These are phyloP conservation scores for Talaromyces piceae DNA, from an alignment of 2,329 filamentous ascomycete species.

Conservation along the genomic window DNA sequence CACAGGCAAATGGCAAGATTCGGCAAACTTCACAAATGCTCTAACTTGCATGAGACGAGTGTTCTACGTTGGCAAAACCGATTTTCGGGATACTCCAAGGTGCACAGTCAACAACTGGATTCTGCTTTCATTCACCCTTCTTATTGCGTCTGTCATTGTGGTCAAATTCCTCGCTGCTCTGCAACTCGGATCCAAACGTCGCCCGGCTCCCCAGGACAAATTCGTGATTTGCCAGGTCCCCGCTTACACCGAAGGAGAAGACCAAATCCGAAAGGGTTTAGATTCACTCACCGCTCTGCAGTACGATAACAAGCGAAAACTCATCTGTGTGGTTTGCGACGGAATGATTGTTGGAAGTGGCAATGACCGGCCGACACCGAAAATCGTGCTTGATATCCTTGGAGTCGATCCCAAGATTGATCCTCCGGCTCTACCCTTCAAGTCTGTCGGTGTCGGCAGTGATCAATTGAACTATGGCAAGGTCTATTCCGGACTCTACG, in stretches of 20 bases:
- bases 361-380: constrained; percentile 93
- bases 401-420: constrained; percentile 96
- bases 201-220: constrained; percentile 87
- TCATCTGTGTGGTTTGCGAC: constrained; percentile 93
- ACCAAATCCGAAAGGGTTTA: constrained; percentile 82
- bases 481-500: constrained; percentile 95
- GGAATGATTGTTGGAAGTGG: constrained; percentile 94
- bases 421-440: constrained; percentile 87
- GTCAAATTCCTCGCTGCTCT: constrained; percentile 89
- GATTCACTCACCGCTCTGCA: constrained; percentile 90
- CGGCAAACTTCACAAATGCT: constrained; percentile 53
- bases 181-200: constrained; percentile 85
- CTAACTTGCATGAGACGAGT: constrained; percentile 73
- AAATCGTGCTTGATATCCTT: constrained; percentile 94
- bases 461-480: constrained; percentile 98
- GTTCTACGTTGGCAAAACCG: constrained; percentile 74
- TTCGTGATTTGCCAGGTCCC: constrained; percentile 98
- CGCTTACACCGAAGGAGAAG: constrained; percentile 96
- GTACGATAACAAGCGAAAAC: constrained; percentile 97
- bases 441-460: constrained; percentile 78
- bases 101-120: constrained; percentile 91
- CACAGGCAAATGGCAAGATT: constrained; percentile 54
- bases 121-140: constrained; percentile 74
- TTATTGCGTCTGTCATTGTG: constrained; percentile 71
- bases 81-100: constrained; percentile 69